phyloP scores from a whole-genome alignment of 441 rosid species.

The Sinapis alba region DNA sequence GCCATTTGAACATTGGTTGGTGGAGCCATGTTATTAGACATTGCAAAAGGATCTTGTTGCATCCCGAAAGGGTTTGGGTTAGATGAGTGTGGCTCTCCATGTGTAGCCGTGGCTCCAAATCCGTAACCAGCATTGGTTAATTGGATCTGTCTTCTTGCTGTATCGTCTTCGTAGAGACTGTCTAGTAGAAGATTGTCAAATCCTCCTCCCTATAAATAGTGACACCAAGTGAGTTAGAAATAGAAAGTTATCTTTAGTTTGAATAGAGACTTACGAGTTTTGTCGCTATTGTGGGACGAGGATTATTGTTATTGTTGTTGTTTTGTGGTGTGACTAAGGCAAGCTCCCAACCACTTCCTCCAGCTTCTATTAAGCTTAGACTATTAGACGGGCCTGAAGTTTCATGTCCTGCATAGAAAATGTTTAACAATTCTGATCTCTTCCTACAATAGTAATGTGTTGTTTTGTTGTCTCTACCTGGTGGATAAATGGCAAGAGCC shows the following conservation, averaged over 20 bases:
- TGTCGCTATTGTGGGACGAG: conserved; percentile 35
- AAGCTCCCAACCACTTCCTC: conserved; percentile 80
- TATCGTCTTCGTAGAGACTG: conserved; percentile 81
- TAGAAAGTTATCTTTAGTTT: background rate
- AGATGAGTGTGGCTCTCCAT: background rate
- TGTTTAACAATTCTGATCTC: background rate
- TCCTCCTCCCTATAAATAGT: conserved; percentile 73
- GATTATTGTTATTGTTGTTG: conserved; percentile 41
- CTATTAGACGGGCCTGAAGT: conserved; percentile 41
- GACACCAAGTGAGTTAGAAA: background rate
- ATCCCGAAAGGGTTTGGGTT: conserved; percentile 57
- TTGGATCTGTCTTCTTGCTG: conserved; percentile 73
- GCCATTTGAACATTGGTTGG: conserved; percentile 85
- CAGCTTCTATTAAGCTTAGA: conserved; percentile 52
- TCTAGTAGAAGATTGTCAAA: conserved; percentile 75
- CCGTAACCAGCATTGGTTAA: conserved; percentile 74
- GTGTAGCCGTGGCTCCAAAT: conserved; percentile 37
- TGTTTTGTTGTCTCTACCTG: conserved; percentile 44
- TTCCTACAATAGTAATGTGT: background rate
- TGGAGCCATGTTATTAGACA: conserved; percentile 64
- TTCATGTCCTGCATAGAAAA: conserved; percentile 42
- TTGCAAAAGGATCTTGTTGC: conserved; percentile 70
- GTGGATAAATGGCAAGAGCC: conserved; percentile 88
- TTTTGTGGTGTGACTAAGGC: conserved; percentile 74
- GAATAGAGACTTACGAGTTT: conserved; percentile 39